Percentiles rank a stretch among this genome's conserved stretches.
phyloP scores from a whole-genome alignment of 495 filamentous ascomycete species.

The Talaromyces stipitatus region DNA sequence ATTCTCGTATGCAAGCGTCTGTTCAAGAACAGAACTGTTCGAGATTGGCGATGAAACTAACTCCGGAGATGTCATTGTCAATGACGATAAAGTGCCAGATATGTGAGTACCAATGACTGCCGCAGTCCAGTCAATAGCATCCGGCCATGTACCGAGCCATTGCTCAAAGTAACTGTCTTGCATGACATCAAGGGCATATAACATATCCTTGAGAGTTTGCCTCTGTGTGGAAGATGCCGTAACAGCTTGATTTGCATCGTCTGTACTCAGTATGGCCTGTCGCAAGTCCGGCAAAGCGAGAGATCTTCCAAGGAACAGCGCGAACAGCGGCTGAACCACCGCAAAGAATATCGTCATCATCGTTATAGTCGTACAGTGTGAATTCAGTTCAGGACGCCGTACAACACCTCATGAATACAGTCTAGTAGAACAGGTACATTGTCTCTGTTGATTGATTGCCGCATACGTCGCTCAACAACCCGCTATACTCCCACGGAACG shows the following conservation, averaged over 20 bases:
- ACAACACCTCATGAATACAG: not conserved
- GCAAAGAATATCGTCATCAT: not conserved
- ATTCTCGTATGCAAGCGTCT: conserved; percentile 54
- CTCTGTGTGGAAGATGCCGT: not conserved
- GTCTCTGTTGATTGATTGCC: not conserved
- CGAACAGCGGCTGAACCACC: conserved; percentile 1
- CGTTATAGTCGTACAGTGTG: not conserved
- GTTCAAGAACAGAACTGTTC: conserved; percentile 10
- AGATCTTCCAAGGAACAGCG: not conserved
- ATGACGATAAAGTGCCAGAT: conserved; percentile 55
- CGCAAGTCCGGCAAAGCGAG: not conserved
- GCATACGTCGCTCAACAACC: not conserved
- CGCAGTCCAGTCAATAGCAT: conserved; percentile 88
- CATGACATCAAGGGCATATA: conserved; percentile 63
- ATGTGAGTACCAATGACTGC: conserved; percentile 81
- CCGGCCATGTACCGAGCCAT: conserved; percentile 77
- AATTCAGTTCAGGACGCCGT: not conserved
- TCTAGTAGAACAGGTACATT: not conserved
- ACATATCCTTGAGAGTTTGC: conserved; percentile 33
- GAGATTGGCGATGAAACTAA: conserved; percentile 8
- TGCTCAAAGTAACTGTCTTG: conserved; percentile 70
- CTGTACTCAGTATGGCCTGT: not conserved
- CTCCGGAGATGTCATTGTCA: conserved; percentile 40
- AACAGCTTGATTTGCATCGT: not conserved
- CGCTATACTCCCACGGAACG: not conserved